Evolutionary conservation across 345 rosid genomes (phyloP), one percentile per base, ranked within the genome.

Genomic region (Excoecaria agallocha): DNA sequence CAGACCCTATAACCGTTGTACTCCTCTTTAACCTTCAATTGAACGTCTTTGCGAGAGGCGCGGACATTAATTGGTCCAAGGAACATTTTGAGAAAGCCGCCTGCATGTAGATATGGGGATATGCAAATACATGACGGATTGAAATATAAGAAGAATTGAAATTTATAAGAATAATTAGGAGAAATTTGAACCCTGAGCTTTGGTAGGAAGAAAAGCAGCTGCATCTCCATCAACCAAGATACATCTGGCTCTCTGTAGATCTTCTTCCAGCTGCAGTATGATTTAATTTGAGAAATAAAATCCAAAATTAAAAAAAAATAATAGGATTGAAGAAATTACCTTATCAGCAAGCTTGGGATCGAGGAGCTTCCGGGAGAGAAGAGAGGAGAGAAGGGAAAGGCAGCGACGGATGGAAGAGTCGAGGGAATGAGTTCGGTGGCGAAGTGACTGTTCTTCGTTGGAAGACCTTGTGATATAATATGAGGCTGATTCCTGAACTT

Each of bases 11-110:
- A 96, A 71, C 93, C 84, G 86, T 93, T 96, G 84, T 96, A 96
- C 80, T 96, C 98, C 81, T 96, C 99, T 84, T 96, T 96, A 70
- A 90, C 97, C 88, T 96, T 93, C 77, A 93, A 86, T 66, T 86
- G 96, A 52, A 93, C 80, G 55, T 93, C 98, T 82, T 91, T 93
- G 78, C 90, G 88, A 64, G 85, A 81, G 59, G 98, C 99, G 39
- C 92, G 86, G 71, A 96, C 99, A 80, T 93, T 96, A 61, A 96
- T 87, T 60, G 99, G 98, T 4, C 99, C 99, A 85, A 93, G 69
- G 77, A 96, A 93, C 96, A 86, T 91, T 78, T 82, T 87, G 20
- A 96, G 76, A 50, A 96, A 91, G 6, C 85, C 50, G 59, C 90
- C 98, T 91, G 90, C 58, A 56, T 12, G n/a, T 17, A 39, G 13